Evolutionary conservation across 116 monocot species (phyloP), one percentile per base, ranked within the genome.

Genomic region (Zostera marina): DNA sequence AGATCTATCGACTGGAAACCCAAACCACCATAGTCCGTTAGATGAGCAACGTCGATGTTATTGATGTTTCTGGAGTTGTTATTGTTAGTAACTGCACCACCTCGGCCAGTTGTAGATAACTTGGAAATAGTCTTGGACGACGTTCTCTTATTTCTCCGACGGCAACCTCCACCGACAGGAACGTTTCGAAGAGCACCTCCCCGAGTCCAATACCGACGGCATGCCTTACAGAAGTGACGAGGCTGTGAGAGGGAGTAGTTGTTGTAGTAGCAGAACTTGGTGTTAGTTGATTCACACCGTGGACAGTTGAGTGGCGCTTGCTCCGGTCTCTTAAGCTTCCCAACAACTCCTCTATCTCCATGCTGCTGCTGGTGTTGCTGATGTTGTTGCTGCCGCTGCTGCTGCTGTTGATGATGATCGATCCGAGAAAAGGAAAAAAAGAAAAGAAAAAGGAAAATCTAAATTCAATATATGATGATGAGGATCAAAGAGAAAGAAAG

Each of bases 241-340:
- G 55, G 55, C n/a, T 55, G 55, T 1, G 49, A 49, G 49, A 49
- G 49, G n/a, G 49, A 49, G 78, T 86, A 86, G 68, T 83, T 83
- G 73, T 89, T 89, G 73, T 78, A 83, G 75, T 83, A 83, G 71
- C 89, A 83, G 71, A 83, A 83, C 71, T 89, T 89, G 63, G 83
- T 89, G 76, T 89, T 82, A 11, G 62, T 65, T 7, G 87, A 87
- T 38, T 79, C 68, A 60, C 87, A 87, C 45, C 87, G 56, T 3
- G 85, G 85, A 55, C 85, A 85, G 15, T 49, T 49, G 8, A 49
- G 20, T 20, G 16, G 8, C 3, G 9, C 11, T 49, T 49, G 49
- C 2, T 49, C 20, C 8, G 15, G 20, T 9, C 49, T 49, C 17
- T 15, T 17, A 10, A 49, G 8, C 7, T 8, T 17, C 9, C 14